A percentile compares a stretch with the other conserved stretches of the same genome.
phyloP scores from a whole-genome alignment of 2,329 filamentous ascomycete species.

The Colletotrichum australisinense region DNA sequence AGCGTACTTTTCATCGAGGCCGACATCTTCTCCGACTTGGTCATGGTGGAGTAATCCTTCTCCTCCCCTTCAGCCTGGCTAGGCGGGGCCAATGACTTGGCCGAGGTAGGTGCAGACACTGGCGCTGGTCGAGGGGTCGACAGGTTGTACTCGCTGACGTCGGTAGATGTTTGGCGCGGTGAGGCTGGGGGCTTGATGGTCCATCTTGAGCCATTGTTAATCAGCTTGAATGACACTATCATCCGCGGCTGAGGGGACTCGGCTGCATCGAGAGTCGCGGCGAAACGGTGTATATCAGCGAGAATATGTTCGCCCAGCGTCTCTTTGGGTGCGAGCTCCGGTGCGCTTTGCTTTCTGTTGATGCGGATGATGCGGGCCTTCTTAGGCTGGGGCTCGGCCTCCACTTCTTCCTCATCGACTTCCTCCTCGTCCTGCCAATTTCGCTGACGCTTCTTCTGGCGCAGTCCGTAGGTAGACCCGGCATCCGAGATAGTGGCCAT shows the following conservation, averaged over 20 bases:
- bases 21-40: conserved; percentile 75
- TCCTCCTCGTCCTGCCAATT: conserved; percentile 63
- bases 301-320: conserved; percentile 25
- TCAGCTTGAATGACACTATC: conserved; percentile 27
- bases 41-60: conserved; percentile 71
- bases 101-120: conserved; percentile 31
- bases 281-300: conserved; percentile 16
- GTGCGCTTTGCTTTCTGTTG: conserved; percentile 32
- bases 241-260: conserved; percentile 11
- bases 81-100: conserved; percentile 33
- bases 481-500: conserved; percentile 53
- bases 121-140: conserved; percentile 29
- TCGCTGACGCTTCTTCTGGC: conserved; percentile 59
- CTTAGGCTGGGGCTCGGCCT: conserved; percentile 50
- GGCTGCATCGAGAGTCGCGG: conserved; percentile 3
- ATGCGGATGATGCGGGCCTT: conserved; percentile 32
- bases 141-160: conserved; percentile 15
- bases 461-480: conserved; percentile 34
- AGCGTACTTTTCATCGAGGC: conserved; percentile 72
- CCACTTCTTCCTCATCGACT: conserved; percentile 49
- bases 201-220: conserved; percentile 27
- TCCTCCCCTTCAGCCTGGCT: conserved; percentile 46
- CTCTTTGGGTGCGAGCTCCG: conserved; percentile 14
- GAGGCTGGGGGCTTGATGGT: conserved; percentile 5
- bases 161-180: conserved; percentile 33